Base-by-base conservation (phyloP, 129 eudicot genomes). In the Artemisia tridentata region DNA sequence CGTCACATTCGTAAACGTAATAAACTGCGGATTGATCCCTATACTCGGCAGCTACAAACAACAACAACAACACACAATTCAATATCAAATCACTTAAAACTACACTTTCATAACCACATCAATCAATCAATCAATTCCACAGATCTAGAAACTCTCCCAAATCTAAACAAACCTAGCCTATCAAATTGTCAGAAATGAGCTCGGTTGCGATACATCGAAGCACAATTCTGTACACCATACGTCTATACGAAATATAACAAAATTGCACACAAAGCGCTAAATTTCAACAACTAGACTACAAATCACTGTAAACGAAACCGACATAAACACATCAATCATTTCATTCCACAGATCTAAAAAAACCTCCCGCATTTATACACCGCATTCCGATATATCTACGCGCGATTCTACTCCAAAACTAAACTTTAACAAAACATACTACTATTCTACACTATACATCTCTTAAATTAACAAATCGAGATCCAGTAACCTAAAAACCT, bases 21-120 rank as follows among this genome's bases (percentile, higher is more conserved):
- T 95, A 80, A 95, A 95, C 82, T 95, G 99, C 19, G 84, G 91
- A 72, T 82, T 95, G 85, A 95, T 88, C 83, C 99, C 99, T 67
- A 95, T 77, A 68, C 97, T 95, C 15, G 93, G 82, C 86, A 95
- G 72, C 99, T 90, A 88, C 84, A 83, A 76, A 47, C 12, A 50
- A 50, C 15, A 50, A 3, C 55, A 75, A 74, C 72, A 52, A 69
- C 19, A 72, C 55, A 66, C 61, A 63, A 82, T 19, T 64, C 66
- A 48, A 41, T 69, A 60, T 27, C 14, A 76, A 58, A 63, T 18
- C n/a, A 70, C 38, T n/a, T 20, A 69, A 5, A 19, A n/a, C 29
- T 19, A 19, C 18, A 14, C 17, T 57, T 14, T 14, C 60, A 53
- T 19, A 52, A 57, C 67, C 67, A 78, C 9, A 18, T 47, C 21